phyloP scores from a whole-genome alignment of 2,329 filamentous ascomycete species.

The Alternaria angustiovoidea region DNA sequence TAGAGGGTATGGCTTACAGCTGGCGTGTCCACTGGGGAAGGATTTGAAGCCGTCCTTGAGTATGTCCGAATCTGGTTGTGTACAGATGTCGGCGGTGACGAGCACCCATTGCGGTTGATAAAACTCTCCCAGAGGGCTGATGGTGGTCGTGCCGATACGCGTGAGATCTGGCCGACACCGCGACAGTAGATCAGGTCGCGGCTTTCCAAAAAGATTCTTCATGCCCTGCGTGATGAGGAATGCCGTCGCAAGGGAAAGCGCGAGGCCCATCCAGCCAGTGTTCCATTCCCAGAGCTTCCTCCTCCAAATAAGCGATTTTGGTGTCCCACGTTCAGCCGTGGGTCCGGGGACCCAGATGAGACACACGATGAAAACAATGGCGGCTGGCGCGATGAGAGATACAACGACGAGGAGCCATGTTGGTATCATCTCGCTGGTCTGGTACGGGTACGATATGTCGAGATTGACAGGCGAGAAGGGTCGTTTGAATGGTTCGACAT shows the following conservation, averaged over 20 bases:
- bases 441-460: conserved; percentile 80
- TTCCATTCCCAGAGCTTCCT: conserved; percentile 93
- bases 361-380: conserved; percentile 73
- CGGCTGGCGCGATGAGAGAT: conserved; percentile 69
- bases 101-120: conserved; percentile 68
- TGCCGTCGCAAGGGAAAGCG: conserved; percentile 72
- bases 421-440: conserved; percentile 75
- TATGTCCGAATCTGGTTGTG: conserved; percentile 65
- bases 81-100: conserved; percentile 80
- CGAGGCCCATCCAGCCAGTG: conserved; percentile 82
- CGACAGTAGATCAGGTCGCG: conserved; percentile 69
- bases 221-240: conserved; percentile 86
- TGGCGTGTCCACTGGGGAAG: conserved; percentile 81
- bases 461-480: conserved; percentile 78
- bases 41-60: conserved; percentile 84
- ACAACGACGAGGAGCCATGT: conserved; percentile 71
- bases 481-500: conserved; percentile 69
- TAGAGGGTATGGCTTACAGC: conserved; percentile 58
- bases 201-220: conserved; percentile 76
- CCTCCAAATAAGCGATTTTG: conserved; percentile 73
- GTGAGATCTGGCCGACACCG: conserved; percentile 79
- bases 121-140: conserved; percentile 65
- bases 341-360: conserved; percentile 76
- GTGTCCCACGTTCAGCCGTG: conserved; percentile 69
- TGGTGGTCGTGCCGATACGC: conserved; percentile 61